A percentile compares a stretch with the other conserved stretches of the same genome.
phyloP scores from a whole-genome alignment of 768 basidiomycete genomes.

The Daedalea quercina region DNA sequence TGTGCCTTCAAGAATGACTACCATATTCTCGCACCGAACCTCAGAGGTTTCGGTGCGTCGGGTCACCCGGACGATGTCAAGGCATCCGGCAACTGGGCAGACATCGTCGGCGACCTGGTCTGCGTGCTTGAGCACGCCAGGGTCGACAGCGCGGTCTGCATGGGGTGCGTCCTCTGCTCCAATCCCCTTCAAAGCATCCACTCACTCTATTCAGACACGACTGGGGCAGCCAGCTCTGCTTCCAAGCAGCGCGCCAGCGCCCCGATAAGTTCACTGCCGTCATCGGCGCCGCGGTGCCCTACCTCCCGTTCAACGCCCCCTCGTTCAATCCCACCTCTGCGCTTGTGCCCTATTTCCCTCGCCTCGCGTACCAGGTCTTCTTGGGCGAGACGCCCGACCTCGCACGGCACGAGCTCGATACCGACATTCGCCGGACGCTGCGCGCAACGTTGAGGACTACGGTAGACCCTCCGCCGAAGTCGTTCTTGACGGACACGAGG shows the following conservation, averaged over 20 bases:
- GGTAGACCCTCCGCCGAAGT: slow-evolving; percentile 47
- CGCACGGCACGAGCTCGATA: slow-evolving; percentile 48
- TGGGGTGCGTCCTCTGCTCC: slow-evolving; percentile 44
- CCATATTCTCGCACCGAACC: slow-evolving; percentile 52
- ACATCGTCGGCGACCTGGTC: slow-evolving; percentile 54
- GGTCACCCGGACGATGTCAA: slow-evolving; percentile 57
- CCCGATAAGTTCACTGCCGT: slow-evolving; percentile 60
- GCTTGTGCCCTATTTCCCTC: slow-evolving; percentile 37
- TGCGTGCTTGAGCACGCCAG: slow-evolving; percentile 53
- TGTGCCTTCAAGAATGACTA: slow-evolving; percentile 42
- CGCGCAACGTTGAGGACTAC: slow-evolving; percentile 49
- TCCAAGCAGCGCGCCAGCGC: slow-evolving; percentile 59
- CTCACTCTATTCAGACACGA: slow-evolving; percentile 47
- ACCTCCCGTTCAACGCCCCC: slow-evolving; percentile 42
- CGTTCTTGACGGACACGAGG: slow-evolving; percentile 42
- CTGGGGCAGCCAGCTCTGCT: slow-evolving; percentile 66
- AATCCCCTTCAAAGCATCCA: background rate
- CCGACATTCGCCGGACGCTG: slow-evolving; percentile 48
- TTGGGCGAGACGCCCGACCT: slow-evolving; percentile 43
- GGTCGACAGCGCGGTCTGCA: slow-evolving; percentile 44
- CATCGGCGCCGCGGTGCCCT: slow-evolving; percentile 55
- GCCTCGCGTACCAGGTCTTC: slow-evolving; percentile 57
- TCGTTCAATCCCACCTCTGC: slow-evolving; percentile 40
- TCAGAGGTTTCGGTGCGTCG: slow-evolving; percentile 68
- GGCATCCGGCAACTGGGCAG: slow-evolving; percentile 51